phyloP scores from a whole-genome alignment of 177 flowering plant genomes.

The Vitis hybrid region DNA sequence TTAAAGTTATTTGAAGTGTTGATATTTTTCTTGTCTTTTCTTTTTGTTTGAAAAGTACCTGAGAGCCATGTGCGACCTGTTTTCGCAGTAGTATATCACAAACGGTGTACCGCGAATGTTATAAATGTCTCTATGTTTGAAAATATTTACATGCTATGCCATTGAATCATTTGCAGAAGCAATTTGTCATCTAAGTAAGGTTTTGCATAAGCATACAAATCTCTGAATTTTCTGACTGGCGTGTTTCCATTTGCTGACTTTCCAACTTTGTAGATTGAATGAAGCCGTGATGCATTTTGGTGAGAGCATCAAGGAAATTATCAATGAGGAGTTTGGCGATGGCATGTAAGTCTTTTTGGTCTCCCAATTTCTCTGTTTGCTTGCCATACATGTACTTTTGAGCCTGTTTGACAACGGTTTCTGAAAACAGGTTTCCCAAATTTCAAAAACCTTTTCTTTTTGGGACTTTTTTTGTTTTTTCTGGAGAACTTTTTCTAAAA shows the following conservation, averaged over 20 bases:
- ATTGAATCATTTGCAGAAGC: too few species aligned
- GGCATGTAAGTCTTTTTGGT: constrained; percentile 70
- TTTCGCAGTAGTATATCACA: too few species aligned
- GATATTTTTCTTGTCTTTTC: background rate
- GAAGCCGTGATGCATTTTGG: constrained; percentile 98
- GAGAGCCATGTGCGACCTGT: too few species aligned
- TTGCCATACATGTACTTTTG: background rate
- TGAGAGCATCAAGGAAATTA: constrained; percentile 93
- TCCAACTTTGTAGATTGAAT: constrained; percentile 53
- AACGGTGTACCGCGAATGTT: too few species aligned
- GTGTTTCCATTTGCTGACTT: background rate
- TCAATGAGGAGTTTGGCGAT: constrained; percentile 97
- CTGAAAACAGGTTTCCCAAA: too few species aligned
- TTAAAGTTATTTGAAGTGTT: background rate
- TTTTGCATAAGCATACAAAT: too few species aligned
- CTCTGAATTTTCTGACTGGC: background rate
- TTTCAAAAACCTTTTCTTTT: background rate
- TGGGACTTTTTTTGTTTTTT: background rate
- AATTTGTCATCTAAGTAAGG: too few species aligned
- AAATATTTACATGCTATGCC: too few species aligned
- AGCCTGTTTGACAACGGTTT: background rate
- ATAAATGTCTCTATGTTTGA: too few species aligned
- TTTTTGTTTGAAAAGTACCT: background rate
- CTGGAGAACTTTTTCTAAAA: too few species aligned
- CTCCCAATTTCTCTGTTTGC: background rate